phyloP scores from a whole-genome alignment of 345 rosid species.

The Camelina hispida region DNA sequence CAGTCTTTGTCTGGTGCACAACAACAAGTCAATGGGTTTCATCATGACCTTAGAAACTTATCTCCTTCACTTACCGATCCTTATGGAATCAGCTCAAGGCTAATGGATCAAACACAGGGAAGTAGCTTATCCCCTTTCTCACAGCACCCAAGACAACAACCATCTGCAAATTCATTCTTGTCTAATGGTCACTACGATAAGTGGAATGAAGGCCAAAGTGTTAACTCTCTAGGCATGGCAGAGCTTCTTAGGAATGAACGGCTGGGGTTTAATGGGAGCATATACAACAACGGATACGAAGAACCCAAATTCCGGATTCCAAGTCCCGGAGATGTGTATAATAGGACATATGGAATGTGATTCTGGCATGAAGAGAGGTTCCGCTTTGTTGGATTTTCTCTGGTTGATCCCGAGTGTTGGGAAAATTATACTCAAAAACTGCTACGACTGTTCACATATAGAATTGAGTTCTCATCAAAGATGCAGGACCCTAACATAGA shows the following conservation, averaged over 20 bases:
- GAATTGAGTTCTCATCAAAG: constrained; percentile 16
- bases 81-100: constrained; percentile 64
- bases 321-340: constrained; percentile 67
- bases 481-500: constrained; percentile 18
- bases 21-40: constrained; percentile 43
- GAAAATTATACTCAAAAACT: constrained; percentile 16
- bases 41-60: constrained; percentile 60
- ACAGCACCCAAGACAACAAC: constrained; percentile 62
- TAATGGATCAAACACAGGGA: constrained; percentile 65
- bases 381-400: constrained; percentile 36
- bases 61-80: constrained; percentile 63
- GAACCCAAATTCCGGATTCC: constrained; percentile 78
- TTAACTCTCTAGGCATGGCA: constrained; percentile 56
- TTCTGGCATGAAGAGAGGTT: constrained; percentile 27
- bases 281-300: constrained; percentile 63
- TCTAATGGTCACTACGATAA: constrained; percentile 85
- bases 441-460: constrained; percentile 15
- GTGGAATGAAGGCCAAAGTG: constrained; percentile 71
- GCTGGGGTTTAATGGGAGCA: constrained; percentile 60
- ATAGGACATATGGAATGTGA: constrained; percentile 86
- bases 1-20: constrained; percentile 57
- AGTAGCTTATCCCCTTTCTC: constrained; percentile 57
- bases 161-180: constrained; percentile 57
- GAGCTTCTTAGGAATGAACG: constrained; percentile 79
- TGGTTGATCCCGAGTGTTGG: constrained; percentile 30